Evolutionary conservation across 257 asterid genomes (phyloP).

Genomic region (Nemophila menziesii): DNA sequence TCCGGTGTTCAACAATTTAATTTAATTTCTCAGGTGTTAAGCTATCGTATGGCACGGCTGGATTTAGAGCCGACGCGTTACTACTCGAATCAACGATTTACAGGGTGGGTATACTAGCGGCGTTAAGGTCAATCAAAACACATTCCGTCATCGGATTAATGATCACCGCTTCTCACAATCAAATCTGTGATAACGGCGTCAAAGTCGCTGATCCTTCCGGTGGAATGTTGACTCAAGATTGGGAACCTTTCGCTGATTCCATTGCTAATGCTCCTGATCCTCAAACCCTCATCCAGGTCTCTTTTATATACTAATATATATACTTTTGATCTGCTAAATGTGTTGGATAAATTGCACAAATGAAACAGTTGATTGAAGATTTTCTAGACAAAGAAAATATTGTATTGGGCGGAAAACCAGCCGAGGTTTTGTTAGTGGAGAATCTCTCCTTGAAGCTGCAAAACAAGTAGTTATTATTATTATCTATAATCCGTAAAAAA

Average conservation of each 20-base stretch:
- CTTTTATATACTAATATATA: not conserved
- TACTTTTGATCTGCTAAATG: not conserved
- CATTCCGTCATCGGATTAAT: slow-evolving; percentile 55
- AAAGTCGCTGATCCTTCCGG: slow-evolving; percentile 83
- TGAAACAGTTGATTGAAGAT: slow-evolving; percentile 55
- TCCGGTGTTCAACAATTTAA: too few species aligned
- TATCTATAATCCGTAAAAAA: too few species aligned
- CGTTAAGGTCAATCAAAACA: slow-evolving; percentile 68
- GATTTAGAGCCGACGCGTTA: slow-evolving; percentile 70
- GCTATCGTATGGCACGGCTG: slow-evolving; percentile 83
- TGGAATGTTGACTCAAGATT: slow-evolving; percentile 89
- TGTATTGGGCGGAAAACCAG: slow-evolving; percentile 35
- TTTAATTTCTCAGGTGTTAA: slow-evolving; percentile 42
- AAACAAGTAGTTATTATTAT: too few species aligned
- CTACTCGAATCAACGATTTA: slow-evolving; percentile 65
- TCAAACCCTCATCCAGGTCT: slow-evolving; percentile 50
- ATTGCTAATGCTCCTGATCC: slow-evolving; percentile 68
- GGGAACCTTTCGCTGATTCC: slow-evolving; percentile 87
- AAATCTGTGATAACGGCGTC: slow-evolving; percentile 69
- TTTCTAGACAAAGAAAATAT: slow-evolving; percentile 52
- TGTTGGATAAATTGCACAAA: too few species aligned
- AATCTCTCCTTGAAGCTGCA: slow-evolving; percentile 61
- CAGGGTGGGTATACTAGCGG: slow-evolving; percentile 81
- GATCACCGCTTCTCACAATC: slow-evolving; percentile 95
- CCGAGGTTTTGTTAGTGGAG: slow-evolving; percentile 64